Evolutionary conservation across 139 green algal species (phyloP).

Genomic region (Chlamydomonas sp.): DNA sequence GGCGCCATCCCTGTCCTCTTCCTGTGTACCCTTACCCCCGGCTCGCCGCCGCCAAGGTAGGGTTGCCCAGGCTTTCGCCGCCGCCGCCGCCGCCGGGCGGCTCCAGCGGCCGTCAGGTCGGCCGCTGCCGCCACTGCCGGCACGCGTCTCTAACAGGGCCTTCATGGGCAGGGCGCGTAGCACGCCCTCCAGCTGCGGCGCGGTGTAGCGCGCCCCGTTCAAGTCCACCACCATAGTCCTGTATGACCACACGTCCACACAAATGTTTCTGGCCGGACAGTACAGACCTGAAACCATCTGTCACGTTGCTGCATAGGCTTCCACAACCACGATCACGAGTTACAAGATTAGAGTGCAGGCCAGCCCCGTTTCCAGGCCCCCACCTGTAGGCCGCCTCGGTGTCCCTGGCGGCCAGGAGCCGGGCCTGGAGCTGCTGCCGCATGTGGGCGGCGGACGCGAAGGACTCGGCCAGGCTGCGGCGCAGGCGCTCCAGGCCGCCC

Average conservation of each 20-base stretch:
- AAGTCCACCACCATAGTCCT: constrained; percentile 8
- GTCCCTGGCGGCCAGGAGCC: neutral
- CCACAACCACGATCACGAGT: no score
- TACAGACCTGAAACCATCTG: no score
- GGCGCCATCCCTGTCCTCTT: no score
- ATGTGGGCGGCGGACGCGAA: neutral
- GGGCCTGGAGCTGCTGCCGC: neutral
- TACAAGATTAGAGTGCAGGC: no score
- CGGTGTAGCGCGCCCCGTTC: neutral
- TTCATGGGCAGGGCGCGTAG: neutral
- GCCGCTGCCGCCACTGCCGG: neutral
- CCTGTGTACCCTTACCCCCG: no score
- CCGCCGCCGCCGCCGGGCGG: no score
- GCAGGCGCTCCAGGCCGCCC: neutral
- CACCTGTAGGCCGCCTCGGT: constrained; percentile 7
- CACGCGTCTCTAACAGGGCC: neutral
- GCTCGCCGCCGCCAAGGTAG: no score
- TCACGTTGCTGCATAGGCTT: no score
- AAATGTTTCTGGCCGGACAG: no score
- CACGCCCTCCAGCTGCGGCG: neutral
- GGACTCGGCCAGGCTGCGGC: neutral
- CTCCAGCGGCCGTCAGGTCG: no score
- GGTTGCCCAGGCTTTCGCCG: no score
- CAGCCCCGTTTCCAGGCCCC: no score
- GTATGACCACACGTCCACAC: neutral